These are phyloP conservation scores for Oleoguttula mirabilis DNA, from an alignment of 495 filamentous ascomycete species.

Conservation along the genomic window DNA sequence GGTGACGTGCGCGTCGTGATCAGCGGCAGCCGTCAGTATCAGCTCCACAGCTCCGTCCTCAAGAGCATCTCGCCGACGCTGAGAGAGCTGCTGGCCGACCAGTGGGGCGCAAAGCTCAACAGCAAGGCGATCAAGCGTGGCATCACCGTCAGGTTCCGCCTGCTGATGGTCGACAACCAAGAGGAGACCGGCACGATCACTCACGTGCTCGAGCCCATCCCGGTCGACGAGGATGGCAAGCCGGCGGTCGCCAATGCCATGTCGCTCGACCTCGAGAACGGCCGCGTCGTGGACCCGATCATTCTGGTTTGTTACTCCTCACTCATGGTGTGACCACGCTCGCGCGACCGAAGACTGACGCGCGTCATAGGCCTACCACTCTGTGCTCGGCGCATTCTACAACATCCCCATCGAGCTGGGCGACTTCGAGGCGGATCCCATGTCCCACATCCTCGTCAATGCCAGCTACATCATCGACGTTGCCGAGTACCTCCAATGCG, in stretches of 20 bases:
- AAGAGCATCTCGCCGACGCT: not conserved
- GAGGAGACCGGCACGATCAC: conserved; percentile 6
- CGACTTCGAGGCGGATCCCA: conserved; percentile 9
- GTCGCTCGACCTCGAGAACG: no score
- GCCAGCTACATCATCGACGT: conserved; percentile 31
- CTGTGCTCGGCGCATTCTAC: conserved; percentile 36
- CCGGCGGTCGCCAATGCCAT: no score
- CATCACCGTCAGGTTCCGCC: conserved; percentile 18
- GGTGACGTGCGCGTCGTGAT: conserved; percentile 27
- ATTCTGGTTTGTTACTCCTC: no score
- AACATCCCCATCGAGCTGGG: conserved; percentile 24
- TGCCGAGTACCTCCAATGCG: conserved; percentile 30
- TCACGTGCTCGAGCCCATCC: conserved; percentile 13
- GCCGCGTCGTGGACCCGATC: no score
- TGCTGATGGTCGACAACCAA: conserved; percentile 14
- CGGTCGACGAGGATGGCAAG: conserved; percentile 4
- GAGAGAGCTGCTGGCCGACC: not conserved
- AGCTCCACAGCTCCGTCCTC: conserved; percentile 21
- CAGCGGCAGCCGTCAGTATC: conserved; percentile 15
- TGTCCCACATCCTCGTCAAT: conserved; percentile 23
- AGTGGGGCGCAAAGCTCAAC: conserved; percentile 10
- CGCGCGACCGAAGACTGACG: no score
- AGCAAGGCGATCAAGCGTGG: conserved; percentile 14
- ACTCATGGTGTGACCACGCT: no score
- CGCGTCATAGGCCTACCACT: conserved; percentile 10